Evolutionary conservation across 2,329 filamentous ascomycete genomes (phyloP), one percentile per base, ranked within the genome.

Genomic region (Epicoccum sorghinum): DNA sequence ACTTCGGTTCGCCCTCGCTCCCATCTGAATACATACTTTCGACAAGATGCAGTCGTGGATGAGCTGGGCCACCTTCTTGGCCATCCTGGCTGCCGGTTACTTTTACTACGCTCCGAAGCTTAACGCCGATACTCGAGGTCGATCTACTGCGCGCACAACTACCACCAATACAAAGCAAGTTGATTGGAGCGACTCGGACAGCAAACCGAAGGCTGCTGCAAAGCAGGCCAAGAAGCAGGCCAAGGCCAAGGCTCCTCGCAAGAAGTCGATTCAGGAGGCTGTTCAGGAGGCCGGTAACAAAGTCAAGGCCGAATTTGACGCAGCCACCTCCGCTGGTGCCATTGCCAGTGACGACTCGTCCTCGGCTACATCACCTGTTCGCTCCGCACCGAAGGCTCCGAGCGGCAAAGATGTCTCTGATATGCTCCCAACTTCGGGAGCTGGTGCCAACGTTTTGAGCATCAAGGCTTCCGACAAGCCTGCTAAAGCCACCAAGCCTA

Each of bases 291-390:
- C 57, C 27, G 67, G 59, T 30, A 65, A 67, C 47, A 76, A 75
- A 63, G 64, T 59, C 18, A 69, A 69, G 49, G 63, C 70, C 36
- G 58, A 61, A 25, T 59, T 74, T 37, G 66, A 69, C 10, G 59
- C 60, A 7, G 67, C 66, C 6, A 89, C 89, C 0, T 93, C 90
- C 4, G 89, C 86, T 47, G 88, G 82, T 27, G 90, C 93, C 70
- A 90, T 87, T 12, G 91, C 95, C 66, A 90, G 96, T 67, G 91
- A 88, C 66, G 91, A 88, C 66, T 92, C 91, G 3, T 81, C 89
- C 7, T 81, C 83, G 53, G 80, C 81, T 39, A 25, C 40, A 4
- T 93, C 90, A 9, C 89, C 91, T 29, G 79, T 84, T 45, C 78
- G 81, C 43, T 74, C 64, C 27, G 55, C 46, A 9, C 46, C 52